Base-by-base conservation (phyloP, 1,284 basidiomycete species). In the Pterulicium gracile region DNA sequence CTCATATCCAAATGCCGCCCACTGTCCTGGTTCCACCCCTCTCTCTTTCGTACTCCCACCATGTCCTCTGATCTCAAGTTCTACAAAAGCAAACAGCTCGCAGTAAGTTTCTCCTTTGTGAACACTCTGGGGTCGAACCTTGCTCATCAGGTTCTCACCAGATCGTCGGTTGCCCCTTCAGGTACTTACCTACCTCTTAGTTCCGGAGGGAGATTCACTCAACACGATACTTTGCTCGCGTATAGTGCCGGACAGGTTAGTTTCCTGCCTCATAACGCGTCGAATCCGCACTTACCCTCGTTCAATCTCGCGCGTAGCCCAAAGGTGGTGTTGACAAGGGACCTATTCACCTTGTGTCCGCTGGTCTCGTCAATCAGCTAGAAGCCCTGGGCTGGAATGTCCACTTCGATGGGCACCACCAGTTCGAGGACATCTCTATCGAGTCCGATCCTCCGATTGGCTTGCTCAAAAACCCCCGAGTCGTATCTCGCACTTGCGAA, bases 261-360 rank as follows among this genome's bases (percentile, higher is more conserved):
- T 15, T 34, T 43, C 23, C 19, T 13, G 10, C 36, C 36, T 15
- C 12, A 43, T 15, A 10, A 34, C 15, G 12, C 27, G 27, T 43
- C 20, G 10, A 21, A 21, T 17, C n/a, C 41, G n/a, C n/a, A n/a
- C 27, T 34, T n/a, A 48, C 34, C 27, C 22, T 27, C 24, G 44
- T 47, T 27, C 51, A 35, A 44, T 35, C 51, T 49, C 20, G 36
- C 17, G 43, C 32, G 34, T 53, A 72, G 85, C 73, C 84, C 14
- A 81, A 77, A 62, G 61, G 77, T 20, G 94, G 93, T 24, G 92
- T 96, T n/a, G 93, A 97, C 66, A 73, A 81, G 54, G 93, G 87
- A 32, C 92, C 93, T 3, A 89, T 92, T 55, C 78, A 81, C 56
- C 75, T 97, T 51, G 81, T 96, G 47, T 67, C 88, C 61, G 87